Evolutionary conservation across 2,329 filamentous ascomycete species (phyloP), one percentile per base, ranked within the genome.

Genomic region (Aspergillus bombycis): DNA sequence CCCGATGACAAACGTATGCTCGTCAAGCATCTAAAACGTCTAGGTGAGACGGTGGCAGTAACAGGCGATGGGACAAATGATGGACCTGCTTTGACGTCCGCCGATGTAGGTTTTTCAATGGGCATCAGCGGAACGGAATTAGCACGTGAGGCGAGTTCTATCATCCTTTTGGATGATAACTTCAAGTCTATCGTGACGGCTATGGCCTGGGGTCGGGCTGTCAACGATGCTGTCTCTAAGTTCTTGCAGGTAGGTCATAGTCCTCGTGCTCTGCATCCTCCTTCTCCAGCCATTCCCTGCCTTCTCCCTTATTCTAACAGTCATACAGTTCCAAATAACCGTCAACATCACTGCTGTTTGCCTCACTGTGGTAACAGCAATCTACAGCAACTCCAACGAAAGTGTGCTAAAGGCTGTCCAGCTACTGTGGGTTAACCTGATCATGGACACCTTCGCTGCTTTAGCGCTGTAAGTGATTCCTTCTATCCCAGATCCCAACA

Each of bases 281-380:
- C 8, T 26, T 19, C 26, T 16, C 3, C 3, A 14, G 4, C 6
- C 23, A 12, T 26, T 9, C 23, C 28, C 23, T 28, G 28, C 23
- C 16, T 30, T 16, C 9, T 11, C 26, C 5, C 30, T 34, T 11
- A 26, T 16, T 38, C 32, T 55, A 38, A 55, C 52, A 23, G 9
- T 3, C 2, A 55, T 26, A 21, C 32, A 69, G 54, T 81, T 81
- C 61, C 79, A 81, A 70, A 85, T 91, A 65, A 91, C 88, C 0
- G 93, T 96, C 80, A 97, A 96, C 82, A 88, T 96, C 66, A 96
- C 93, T 10, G 93, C 93, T 30, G 93, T 96, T 45, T 79, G 91
- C 30, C 83, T 96, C 56, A 94, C 93, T 0, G 96, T 96, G 73
- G 88, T 96, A 62, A 92, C 92, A 19, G 91, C 93, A 36, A 91